phyloP scores from a whole-genome alignment of 768 basidiomycete genomes.

The Gautieria morchelliformis region DNA sequence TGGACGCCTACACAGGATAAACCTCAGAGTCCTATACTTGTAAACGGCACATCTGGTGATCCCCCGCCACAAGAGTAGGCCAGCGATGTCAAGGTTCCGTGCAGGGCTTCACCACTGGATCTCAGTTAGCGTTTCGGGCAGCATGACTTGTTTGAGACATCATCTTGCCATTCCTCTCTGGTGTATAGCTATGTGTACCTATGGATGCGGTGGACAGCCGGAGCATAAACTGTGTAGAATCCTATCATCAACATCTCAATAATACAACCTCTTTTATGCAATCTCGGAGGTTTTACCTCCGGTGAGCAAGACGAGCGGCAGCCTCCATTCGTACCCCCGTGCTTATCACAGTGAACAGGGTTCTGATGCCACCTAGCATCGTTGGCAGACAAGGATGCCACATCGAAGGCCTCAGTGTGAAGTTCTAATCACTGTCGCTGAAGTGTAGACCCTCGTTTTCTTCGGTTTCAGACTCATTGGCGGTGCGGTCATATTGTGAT shows the following conservation, averaged over 20 bases:
- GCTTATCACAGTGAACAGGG: too few species aligned
- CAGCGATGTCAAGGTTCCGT: background rate
- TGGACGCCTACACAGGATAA: background rate
- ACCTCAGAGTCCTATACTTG: background rate
- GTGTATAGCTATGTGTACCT: background rate
- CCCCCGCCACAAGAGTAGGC: background rate
- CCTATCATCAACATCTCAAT: background rate
- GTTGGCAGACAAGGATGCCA: background rate
- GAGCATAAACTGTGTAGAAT: background rate
- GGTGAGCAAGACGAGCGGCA: too few species aligned
- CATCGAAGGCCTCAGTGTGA: background rate
- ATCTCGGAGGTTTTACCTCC: too few species aligned
- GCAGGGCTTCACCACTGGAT: background rate
- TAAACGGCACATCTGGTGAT: background rate
- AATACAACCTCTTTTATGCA: background rate
- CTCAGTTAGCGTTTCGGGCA: background rate
- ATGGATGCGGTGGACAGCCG: background rate
- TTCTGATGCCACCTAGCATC: too few species aligned
- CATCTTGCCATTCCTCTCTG: background rate
- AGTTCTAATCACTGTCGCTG: slow-evolving; percentile 72
- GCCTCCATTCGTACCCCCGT: too few species aligned
- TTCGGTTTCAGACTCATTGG: slow-evolving; percentile 42
- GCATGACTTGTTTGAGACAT: background rate
- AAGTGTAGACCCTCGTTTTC: slow-evolving; percentile 61
- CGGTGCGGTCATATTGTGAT: slow-evolving; percentile 75